phyloP scores from a whole-genome alignment of 441 rosid genomes.

The Bruguiera hainesii region DNA sequence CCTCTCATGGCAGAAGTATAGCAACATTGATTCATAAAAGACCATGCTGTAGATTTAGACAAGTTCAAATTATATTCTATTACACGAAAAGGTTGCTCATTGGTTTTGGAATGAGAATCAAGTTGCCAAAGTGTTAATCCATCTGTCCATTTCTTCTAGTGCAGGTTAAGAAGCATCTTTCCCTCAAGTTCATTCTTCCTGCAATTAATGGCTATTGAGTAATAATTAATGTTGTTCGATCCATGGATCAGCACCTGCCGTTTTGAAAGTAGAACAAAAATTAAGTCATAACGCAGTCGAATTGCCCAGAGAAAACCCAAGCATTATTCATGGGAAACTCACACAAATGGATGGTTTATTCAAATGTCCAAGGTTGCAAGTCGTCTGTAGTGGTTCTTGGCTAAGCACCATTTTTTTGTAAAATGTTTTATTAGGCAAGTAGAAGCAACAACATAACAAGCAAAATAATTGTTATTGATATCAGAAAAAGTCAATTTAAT shows the following conservation, averaged over 20 bases:
- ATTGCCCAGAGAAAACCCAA: not conserved
- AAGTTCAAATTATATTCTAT: not conserved
- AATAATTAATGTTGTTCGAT: conserved; percentile 94
- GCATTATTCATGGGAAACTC: conserved; percentile 14
- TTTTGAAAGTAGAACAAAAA: conserved; percentile 18
- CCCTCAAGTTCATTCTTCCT: conserved; percentile 98
- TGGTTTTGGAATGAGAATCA: conserved; percentile 89
- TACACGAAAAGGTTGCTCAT: conserved; percentile 95
- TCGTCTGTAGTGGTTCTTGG: conserved; percentile 92
- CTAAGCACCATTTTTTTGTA: conserved; percentile 95
- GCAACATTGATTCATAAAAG: not conserved
- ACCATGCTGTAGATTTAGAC: not conserved
- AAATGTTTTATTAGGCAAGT: conserved; percentile 42
- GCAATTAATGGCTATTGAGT: conserved; percentile 95
- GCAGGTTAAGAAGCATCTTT: conserved; percentile 94
- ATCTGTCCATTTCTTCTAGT: conserved; percentile 99
- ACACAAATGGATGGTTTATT: conserved; percentile 97
- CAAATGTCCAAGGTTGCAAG: conserved; percentile 92
- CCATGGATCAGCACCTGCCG: conserved; percentile 92
- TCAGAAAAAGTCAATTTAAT: no score
- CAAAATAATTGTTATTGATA: not conserved
- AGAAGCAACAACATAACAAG: not conserved
- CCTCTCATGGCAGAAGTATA: not conserved
- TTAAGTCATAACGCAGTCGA: not conserved
- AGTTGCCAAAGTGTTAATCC: conserved; percentile 83